These are phyloP conservation scores for Schizopora paradoxa DNA, from an alignment of 1,284 basidiomycete species.

Conservation along the genomic window DNA sequence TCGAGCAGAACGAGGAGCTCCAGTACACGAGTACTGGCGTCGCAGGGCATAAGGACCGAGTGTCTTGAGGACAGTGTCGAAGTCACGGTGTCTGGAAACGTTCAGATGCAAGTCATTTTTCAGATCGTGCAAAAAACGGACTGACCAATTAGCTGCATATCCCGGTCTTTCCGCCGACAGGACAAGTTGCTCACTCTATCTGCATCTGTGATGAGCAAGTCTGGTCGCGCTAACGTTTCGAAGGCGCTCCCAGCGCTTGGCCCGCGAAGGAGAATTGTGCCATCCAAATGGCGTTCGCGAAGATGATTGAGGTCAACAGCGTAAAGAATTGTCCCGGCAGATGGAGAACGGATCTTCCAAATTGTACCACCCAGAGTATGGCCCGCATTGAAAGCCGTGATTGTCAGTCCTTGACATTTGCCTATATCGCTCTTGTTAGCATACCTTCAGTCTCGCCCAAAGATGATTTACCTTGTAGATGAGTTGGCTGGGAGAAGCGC, in stretches of 20 bases:
- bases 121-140: slow-evolving; percentile 6
- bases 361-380: slow-evolving; percentile 96
- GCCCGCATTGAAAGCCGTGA: slow-evolving; percentile 95
- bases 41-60: slow-evolving; percentile 87
- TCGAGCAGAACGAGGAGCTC: slow-evolving; percentile 94
- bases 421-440: slow-evolving; percentile 38
- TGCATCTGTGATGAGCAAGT: slow-evolving; percentile 91
- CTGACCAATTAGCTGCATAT: slow-evolving; percentile 82
- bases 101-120: slow-evolving; percentile 15
- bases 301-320: slow-evolving; percentile 97
- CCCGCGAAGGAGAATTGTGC: slow-evolving; percentile 78
- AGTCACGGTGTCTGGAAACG: slow-evolving; percentile 80
- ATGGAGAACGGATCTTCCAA: slow-evolving; percentile 97
- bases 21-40: slow-evolving; percentile 88
- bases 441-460: slow-evolving; percentile 4
- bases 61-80: slow-evolving; percentile 73
- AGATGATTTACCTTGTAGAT: slow-evolving; percentile 71
- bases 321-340: slow-evolving; percentile 92
- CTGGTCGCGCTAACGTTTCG: slow-evolving; percentile 84
- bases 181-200: slow-evolving; percentile 79
- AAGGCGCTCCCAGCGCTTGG: slow-evolving; percentile 67
- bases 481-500: slow-evolving; percentile 92
- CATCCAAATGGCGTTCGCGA: slow-evolving; percentile 93
- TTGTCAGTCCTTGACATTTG: slow-evolving; percentile 86
- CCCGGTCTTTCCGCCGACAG: slow-evolving; percentile 86